phyloP scores from a whole-genome alignment of 1,139 yeast genomes.

The Suhomyces coccinellae region DNA sequence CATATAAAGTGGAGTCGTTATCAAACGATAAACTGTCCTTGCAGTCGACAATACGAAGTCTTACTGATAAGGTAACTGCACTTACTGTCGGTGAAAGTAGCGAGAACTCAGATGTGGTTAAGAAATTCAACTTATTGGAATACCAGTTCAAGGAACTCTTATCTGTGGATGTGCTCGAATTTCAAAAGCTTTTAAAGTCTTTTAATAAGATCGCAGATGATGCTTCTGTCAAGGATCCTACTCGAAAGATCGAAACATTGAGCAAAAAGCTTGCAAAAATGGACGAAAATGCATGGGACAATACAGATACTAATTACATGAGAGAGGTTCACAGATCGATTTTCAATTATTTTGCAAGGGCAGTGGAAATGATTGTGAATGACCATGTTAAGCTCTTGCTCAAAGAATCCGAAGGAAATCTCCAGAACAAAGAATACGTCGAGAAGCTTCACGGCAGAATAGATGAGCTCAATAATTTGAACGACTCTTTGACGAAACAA shows the following conservation, averaged over 20 bases:
- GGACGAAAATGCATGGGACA: conserved; percentile 17
- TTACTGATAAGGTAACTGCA: conserved; percentile 32
- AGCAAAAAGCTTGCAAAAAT: conserved; percentile 19
- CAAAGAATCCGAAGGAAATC: conserved; percentile 26
- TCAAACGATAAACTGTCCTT: conserved; percentile 38
- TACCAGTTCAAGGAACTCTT: conserved; percentile 41
- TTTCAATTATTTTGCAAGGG: conserved; percentile 58
- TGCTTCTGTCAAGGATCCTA: conserved; percentile 57
- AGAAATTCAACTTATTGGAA: conserved; percentile 28
- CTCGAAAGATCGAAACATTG: conserved; percentile 48
- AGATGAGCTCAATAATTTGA: conserved; percentile 29
- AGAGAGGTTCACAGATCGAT: conserved; percentile 54
- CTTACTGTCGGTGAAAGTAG: conserved; percentile 21
- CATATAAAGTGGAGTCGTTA: conserved; percentile 42
- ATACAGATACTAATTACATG: conserved; percentile 31
- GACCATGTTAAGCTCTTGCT: conserved; percentile 54
- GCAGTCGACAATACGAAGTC: conserved; percentile 32
- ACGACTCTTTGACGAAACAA: conserved; percentile 27
- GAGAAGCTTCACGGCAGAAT: conserved; percentile 33
- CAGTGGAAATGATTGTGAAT: conserved; percentile 55
- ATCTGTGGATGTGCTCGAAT: conserved; percentile 38
- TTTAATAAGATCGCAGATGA: conserved; percentile 60
- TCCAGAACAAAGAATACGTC: conserved; percentile 24
- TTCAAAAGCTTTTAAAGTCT: conserved; percentile 45
- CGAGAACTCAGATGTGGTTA: conserved; percentile 19